Evolutionary conservation across 2,329 filamentous ascomycete genomes (phyloP).

Genomic region (Hawksworthiomyces lignivorus): DNA sequence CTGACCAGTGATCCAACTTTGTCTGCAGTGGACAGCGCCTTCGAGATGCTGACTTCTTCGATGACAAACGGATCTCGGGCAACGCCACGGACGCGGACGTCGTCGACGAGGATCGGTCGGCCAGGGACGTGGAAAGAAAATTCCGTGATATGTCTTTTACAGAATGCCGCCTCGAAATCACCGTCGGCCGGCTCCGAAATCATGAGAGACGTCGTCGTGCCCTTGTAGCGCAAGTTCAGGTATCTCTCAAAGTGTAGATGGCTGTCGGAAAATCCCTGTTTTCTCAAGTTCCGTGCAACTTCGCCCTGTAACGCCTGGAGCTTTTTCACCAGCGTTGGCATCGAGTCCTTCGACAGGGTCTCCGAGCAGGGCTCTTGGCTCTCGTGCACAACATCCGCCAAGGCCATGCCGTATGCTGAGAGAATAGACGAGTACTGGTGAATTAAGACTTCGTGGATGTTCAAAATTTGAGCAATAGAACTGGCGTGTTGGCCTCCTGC

Average conservation of each 20-base stretch:
- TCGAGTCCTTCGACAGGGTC: background rate
- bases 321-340: background rate
- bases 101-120: slow-evolving; percentile 19
- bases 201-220: slow-evolving; percentile 87
- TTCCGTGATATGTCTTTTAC: too few relatives aligned
- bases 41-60: too few relatives aligned
- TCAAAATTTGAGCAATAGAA: slow-evolving; percentile 59
- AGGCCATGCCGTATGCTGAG: slow-evolving; percentile 32
- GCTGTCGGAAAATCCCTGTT: slow-evolving; percentile 69
- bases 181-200: slow-evolving; percentile 23
- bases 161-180: slow-evolving; percentile 59
- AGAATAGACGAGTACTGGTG: slow-evolving; percentile 60
- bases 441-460: slow-evolving; percentile 61
- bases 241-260: slow-evolving; percentile 84
- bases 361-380: slow-evolving; percentile 18
- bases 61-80: slow-evolving; percentile 32
- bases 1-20: too few relatives aligned
- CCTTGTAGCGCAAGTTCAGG: slow-evolving; percentile 84
- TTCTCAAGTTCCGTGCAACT: slow-evolving; percentile 36
- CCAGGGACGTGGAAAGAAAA: too few relatives aligned
- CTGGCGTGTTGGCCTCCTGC: slow-evolving; percentile 65
- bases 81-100: slow-evolving; percentile 42
- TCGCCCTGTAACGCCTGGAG: background rate
- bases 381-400: slow-evolving; percentile 28
- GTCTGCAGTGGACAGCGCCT: too few relatives aligned